Evolutionary conservation across 2,329 filamentous ascomycete species (phyloP), one percentile per base, ranked within the genome.

Genomic region (Coleophoma cylindrospora): DNA sequence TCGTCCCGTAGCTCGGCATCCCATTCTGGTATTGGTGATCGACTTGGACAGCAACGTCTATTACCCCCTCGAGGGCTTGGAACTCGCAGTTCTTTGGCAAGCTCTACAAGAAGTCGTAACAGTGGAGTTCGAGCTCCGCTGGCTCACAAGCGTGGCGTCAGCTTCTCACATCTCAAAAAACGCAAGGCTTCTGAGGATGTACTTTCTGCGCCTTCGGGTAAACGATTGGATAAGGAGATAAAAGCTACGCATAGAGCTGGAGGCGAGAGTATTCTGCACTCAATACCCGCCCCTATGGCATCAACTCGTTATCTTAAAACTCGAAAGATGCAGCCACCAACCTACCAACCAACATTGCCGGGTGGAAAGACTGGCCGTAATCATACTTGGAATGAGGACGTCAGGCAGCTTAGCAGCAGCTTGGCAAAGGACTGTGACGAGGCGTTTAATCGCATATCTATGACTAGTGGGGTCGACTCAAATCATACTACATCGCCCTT

Each of bases 391-490:
- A 84, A 81, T 58, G 89, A 91, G 51, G 91, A 96, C 64, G 80
- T 94, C 48, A 79, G 89, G 7, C 86, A 92, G 59, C 86, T 95
- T 50, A 95, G 90, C 59, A 82, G 81, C 60, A 90, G 90, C 60
- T 84, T 96, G 54, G 89, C 90, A 45, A 89, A 90, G 67, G 89
- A 94, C 51, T 95, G 91, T 62, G 91, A 97, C 62, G 89, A 94
- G 61, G 91, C 91, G 1, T 96, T 97, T 72, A 91, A 89, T 63
- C 83, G 86, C 40, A 58, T 44, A 27, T 44, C 77, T 72, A 49
- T 85, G 76, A 1, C 67, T 77, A 19, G 47, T 13, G 34, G 34
- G 3, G 21, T 19, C 12, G 45, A 21, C 22, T 37, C 19, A 14
- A 15, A 9, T 11, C 17, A 27, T 13, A 37, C 14, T n/a, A 37